A percentile compares a stretch with the other conserved stretches of the same genome.
Evolutionary conservation across 2,329 filamentous ascomycete species (phyloP).

Genomic region (Escovopsis sp.): DNA sequence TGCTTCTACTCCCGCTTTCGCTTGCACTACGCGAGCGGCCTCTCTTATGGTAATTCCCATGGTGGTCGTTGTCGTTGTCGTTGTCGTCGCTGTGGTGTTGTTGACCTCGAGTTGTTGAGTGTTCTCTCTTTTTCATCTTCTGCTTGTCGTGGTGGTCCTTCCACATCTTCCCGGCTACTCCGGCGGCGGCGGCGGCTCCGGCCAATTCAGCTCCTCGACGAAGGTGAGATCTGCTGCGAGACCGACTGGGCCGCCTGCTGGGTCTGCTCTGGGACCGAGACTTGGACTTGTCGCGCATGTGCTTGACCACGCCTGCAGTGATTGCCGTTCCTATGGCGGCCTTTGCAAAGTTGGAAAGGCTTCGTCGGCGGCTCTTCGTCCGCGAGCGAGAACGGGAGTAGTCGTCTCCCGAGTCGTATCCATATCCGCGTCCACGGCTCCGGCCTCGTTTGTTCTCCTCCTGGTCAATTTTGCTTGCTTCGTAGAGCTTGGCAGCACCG

Average conservation of each 20-base stretch:
- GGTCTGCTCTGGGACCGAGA: conserved; percentile 16
- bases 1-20: conserved; percentile 30
- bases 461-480: conserved; percentile 43
- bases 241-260: conserved; percentile 16
- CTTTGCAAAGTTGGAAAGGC: conserved; percentile 37
- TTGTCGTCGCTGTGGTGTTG: conserved; percentile 18
- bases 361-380: conserved; percentile 26
- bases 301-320: conserved; percentile 42
- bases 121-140: conserved; percentile 18
- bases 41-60: conserved; percentile 15
- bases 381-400: conserved; percentile 27
- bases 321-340: conserved; percentile 43
- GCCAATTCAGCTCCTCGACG: conserved; percentile 45
- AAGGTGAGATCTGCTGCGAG: conserved; percentile 31
- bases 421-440: conserved; percentile 29
- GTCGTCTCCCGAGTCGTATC: conserved; percentile 25
- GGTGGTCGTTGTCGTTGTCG: too few relatives aligned
- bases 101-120: conserved; percentile 10
- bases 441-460: conserved; percentile 44
- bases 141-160: conserved; percentile 48
- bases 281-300: conserved; percentile 39
- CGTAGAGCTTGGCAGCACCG: conserved; percentile 50
- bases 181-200: conserved; percentile 44
- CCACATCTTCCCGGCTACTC: conserved; percentile 46
- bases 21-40: conserved; percentile 20